Base-by-base conservation (phyloP, 768 basidiomycete genomes). In the Podaxis carcinomalis region DNA sequence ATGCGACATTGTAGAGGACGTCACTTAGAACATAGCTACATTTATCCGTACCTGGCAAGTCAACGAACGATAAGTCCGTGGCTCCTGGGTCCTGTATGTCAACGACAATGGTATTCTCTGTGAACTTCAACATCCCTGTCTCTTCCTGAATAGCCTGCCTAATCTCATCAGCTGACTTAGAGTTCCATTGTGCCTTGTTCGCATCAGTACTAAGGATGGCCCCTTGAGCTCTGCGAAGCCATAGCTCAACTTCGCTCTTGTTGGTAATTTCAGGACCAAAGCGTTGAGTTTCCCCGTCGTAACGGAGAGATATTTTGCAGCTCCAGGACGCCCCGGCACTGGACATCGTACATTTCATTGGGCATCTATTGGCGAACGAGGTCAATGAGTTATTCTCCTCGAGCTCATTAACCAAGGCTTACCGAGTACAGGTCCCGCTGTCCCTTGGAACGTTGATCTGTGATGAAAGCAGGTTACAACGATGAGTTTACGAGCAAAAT, bases 381-480 rank as follows among this genome's bases (percentile, higher is more conserved):
- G 32, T 9, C 32, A 32, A 32, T 49, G 47, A 23, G 47, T 21
- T 7, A 23, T 14, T 13, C 21, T 5, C 1, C 25, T 25, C 19
- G 3, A 49, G 13, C 2, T 27, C 1, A n/a, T 5, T 21, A 27
- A 6, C 5, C 5, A 23, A 5, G 21, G 21, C 52, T 56, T 62
- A 81, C 85, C 83, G 74, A 0, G 83, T 86, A 56, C 85, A 86
- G 0, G 83, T 86, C 19, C 84, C 84, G 44, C 81, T 82, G 46
- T 86, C 86, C 35, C 86, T 74, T 6, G 86, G 85, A 35, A 87
- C 84, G 53, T 73, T 82, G 32, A 86, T 83, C 86, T 87, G n/a
- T 42, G 28, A 13, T 4, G 40, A 6, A 25, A 23, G 27, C 37
- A 52, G 51, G 51, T 35, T 19, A 19, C 11, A 49, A 49, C 11